These are phyloP conservation scores for Albifimbria verrucaria DNA, from an alignment of 2,329 filamentous ascomycete species.

Conservation along the genomic window DNA sequence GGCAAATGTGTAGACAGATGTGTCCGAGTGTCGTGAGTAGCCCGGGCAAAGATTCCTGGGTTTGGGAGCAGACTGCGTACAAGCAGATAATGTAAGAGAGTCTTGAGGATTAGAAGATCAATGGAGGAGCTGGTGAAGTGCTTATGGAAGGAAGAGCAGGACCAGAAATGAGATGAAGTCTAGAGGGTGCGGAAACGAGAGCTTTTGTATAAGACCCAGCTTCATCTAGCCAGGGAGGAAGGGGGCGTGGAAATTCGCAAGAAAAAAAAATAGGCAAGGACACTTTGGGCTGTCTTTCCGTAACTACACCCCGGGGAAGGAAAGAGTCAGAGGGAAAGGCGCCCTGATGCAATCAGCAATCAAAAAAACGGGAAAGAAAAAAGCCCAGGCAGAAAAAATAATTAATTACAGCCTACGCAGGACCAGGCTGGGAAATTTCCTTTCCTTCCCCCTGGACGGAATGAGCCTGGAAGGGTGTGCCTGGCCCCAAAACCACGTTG, in stretches of 20 bases:
- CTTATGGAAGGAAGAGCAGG: conserved; percentile 6
- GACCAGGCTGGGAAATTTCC: background rate
- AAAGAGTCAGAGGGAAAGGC: background rate
- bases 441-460: background rate
- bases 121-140: background rate
- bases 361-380: background rate
- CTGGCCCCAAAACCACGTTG: background rate
- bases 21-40: too few relatives aligned
- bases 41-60: too few relatives aligned
- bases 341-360: background rate
- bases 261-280: background rate
- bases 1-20: background rate
- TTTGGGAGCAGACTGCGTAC: too few relatives aligned
- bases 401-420: background rate
- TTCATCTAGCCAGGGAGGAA: background rate
- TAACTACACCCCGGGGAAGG: background rate
- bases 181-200: conserved; percentile 14
- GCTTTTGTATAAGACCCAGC: conserved; percentile 19
- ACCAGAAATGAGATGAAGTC: conserved; percentile 9
- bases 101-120: conserved; percentile 4
- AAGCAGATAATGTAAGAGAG: too few relatives aligned
- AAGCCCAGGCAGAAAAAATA: background rate
- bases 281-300: background rate
- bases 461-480: background rate
- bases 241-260: background rate